These are phyloP conservation scores for Ustilago curta DNA, from an alignment of 1,284 basidiomycete genomes.

Conservation along the genomic window DNA sequence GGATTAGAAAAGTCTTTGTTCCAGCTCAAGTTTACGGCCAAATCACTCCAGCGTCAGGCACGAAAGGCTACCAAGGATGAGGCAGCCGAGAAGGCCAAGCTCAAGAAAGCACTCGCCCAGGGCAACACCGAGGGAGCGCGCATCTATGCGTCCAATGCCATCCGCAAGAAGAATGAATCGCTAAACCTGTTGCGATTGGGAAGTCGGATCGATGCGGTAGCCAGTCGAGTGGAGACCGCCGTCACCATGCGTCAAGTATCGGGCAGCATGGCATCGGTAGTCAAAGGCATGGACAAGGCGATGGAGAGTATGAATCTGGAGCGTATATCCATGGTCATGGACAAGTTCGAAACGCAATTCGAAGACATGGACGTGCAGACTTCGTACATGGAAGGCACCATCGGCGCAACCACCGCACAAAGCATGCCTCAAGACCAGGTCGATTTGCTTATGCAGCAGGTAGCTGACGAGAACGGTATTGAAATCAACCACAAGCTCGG, in stretches of 20 bases:
- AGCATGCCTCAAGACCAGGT: constrained; percentile 98
- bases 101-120: constrained; percentile 84
- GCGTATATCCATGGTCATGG: constrained; percentile 96
- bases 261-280: constrained; percentile 94
- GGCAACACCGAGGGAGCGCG: constrained; percentile 97
- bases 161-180: constrained; percentile 96
- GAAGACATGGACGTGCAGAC: constrained; percentile 98
- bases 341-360: constrained; percentile 98
- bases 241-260: constrained; percentile 91
- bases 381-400: constrained; percentile 96
- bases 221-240: constrained; percentile 97
- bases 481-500: constrained; percentile 91
- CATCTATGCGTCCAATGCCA: constrained; percentile 98
- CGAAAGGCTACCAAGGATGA: constrained; percentile 68
- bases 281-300: constrained; percentile 97
- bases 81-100: constrained; percentile 65
- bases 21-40: constrained; percentile 69
- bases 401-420: constrained; percentile 90
- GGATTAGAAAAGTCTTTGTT: constrained; percentile 65
- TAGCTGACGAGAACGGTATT: constrained; percentile 96
- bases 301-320: constrained; percentile 99
- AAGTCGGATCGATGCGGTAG: constrained; percentile 89
- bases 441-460: constrained; percentile 89
- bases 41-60: constrained; percentile 68
- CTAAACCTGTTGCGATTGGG: constrained; percentile 75